Evolutionary conservation across 805 yeast genomes (phyloP).

Genomic region (Schwanniomyces pseudopolymorphus): DNA sequence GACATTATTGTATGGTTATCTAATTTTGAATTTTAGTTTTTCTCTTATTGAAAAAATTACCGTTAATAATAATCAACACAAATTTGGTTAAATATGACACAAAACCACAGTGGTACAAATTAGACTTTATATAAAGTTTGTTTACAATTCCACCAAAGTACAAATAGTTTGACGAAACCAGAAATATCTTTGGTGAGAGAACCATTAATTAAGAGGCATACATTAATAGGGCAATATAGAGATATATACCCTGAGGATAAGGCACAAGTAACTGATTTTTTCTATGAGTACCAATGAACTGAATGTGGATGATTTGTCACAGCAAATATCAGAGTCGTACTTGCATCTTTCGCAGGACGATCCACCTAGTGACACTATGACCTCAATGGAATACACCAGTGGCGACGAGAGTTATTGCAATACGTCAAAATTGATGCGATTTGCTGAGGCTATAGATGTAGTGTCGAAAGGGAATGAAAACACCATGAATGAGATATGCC

Average conservation of each 20-base stretch:
- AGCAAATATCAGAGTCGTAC: constrained; percentile 30
- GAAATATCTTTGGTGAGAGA: not conserved
- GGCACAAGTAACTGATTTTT: not conserved
- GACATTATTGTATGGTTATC: constrained; percentile 9
- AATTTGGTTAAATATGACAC: not conserved
- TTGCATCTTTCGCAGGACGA: constrained; percentile 26
- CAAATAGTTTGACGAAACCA: not conserved
- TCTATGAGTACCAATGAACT: constrained; percentile 6
- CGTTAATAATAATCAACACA: not conserved
- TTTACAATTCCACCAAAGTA: not conserved
- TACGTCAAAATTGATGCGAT: constrained; percentile 10
- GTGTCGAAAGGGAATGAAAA: not conserved
- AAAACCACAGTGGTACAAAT: not conserved
- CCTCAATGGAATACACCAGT: constrained; percentile 4
- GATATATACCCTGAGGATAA: not conserved
- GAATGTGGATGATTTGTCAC: constrained; percentile 18
- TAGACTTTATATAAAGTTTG: constrained; percentile 1
- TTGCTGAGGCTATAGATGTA: constrained; percentile 15
- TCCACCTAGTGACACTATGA: constrained; percentile 4
- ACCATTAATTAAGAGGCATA: not conserved
- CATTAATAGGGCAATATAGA: not conserved
- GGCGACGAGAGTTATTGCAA: not conserved
- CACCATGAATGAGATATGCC: not conserved
- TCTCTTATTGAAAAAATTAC: not conserved
- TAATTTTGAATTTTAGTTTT: not conserved